Conservation (phyloP, 495 filamentous ascomycete species). For the Penicillium roqueforti region DNA sequence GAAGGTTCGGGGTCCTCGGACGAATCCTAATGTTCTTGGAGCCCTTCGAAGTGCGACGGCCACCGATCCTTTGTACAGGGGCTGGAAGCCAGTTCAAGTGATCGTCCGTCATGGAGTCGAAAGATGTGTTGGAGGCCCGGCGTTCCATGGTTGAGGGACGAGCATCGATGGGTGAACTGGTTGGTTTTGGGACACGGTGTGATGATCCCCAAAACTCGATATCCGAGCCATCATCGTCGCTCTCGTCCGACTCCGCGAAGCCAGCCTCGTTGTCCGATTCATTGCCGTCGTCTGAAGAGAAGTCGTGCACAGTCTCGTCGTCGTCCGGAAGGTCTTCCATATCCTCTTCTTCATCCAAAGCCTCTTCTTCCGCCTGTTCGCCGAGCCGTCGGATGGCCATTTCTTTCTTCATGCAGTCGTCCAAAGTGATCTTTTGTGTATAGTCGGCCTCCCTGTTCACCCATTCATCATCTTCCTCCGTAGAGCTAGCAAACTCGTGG, state of each 20-base stretch:
- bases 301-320: conserved; percentile 61
- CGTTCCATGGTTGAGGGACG: conserved; percentile 45
- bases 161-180: conserved; percentile 44
- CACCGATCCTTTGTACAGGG: conserved; percentile 20
- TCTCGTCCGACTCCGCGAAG: conserved; percentile 85
- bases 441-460: conserved; percentile 60
- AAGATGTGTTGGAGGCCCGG: conserved; percentile 57
- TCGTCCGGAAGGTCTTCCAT: conserved; percentile 56
- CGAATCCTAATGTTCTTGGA: conserved; percentile 53
- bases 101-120: conserved; percentile 56
- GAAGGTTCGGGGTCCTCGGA: conserved; percentile 74
- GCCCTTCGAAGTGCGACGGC: conserved; percentile 36
- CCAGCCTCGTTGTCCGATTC: conserved; percentile 96
- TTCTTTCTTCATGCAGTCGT: conserved; percentile 87
- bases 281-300: conserved; percentile 64
- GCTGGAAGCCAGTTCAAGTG: conserved; percentile 34
- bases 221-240: conserved; percentile 63
- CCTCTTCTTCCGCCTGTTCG: conserved; percentile 89
- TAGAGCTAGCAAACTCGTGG: conserved; percentile 86
- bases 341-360: conserved; percentile 59
- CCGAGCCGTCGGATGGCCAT: conserved; percentile 79
- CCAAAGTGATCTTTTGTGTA: conserved; percentile 70
- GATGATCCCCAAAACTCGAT: conserved; percentile 74
- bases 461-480: conserved; percentile 83
- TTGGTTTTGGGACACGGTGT: conserved; percentile 54